Evolutionary conservation across 352 stramenopile genomes (phyloP), one percentile per base, ranked within the genome.

Genomic region (Thraustochytrium sp.): DNA sequence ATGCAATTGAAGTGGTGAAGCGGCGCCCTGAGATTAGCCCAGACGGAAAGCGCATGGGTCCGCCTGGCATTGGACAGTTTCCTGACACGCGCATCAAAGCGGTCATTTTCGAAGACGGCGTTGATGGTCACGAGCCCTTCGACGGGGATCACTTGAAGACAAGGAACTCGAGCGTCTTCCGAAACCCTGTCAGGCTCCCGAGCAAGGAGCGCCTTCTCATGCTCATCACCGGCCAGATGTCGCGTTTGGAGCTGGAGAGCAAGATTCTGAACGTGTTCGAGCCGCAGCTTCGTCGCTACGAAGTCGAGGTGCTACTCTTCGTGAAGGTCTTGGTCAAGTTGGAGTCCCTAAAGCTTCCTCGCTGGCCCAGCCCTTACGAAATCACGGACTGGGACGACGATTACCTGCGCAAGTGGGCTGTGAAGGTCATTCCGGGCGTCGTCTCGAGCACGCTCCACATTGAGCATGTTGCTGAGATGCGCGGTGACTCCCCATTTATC

Each of bases 221-320:
- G 16, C 55, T 65, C 55, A 29, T 65, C 2, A 65, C 55, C 13
- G 55, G 55, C 34, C 55, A 65, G 34, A 34, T 65, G 26, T 65
- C 55, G 16, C 55, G 55, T 18, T n/a, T 65, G 18, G 55, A 65
- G 34, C 55, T 65, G 13, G 55, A 65, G 29, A 65, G 55, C 34
- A 65, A 65, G 55, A 65, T 65, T 65, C 26, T 65, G 13, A 65
- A 65, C 26, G 55, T 65, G 2, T 31, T 65, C 18, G 55, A 65
- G 29, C 55, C 55, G 13, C 55, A 65, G 55, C 16, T 65, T 13
- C 13, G 13, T 13, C 55, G 55, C 13, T 65, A 65, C 29, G 55
- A 65, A 16, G 26, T 65, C 34, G 55, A 65, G 26, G 55, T 65
- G 13, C 55, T 65, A 16, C 55, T 65, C 2, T 65, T 65, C 29